These are phyloP conservation scores for Parafenestella ontariensis DNA, from an alignment of 2,329 filamentous ascomycete species.

Conservation along the genomic window DNA sequence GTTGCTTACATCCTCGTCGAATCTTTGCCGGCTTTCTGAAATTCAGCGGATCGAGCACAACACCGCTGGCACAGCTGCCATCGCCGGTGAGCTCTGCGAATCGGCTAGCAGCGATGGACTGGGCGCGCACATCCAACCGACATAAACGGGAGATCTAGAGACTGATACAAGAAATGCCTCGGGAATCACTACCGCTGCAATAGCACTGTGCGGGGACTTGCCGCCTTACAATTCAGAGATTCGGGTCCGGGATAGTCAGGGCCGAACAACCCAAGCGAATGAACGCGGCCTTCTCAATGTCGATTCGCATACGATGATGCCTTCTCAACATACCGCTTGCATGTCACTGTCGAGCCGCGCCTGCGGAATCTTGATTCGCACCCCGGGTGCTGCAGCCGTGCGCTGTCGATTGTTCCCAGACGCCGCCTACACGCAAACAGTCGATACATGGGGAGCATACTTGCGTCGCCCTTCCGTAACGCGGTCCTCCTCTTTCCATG, in stretches of 20 bases:
- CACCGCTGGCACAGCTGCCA: neutral
- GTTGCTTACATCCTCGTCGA: neutral
- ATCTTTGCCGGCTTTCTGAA: neutral
- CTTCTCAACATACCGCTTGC: neutral
- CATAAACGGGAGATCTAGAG: neutral
- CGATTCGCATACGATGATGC: neutral
- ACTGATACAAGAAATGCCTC: too few species aligned
- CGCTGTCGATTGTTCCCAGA: neutral
- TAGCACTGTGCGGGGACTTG: neutral
- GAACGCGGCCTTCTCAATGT: neutral
- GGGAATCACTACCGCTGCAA: too few species aligned
- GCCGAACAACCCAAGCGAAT: neutral
- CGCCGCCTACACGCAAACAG: neutral
- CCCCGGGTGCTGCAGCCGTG: neutral
- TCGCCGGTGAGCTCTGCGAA: neutral
- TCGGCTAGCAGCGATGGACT: neutral
- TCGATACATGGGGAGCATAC: neutral
- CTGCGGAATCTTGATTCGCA: neutral
- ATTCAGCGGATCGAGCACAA: neutral
- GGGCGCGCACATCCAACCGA: neutral
- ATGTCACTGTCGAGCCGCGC: neutral
- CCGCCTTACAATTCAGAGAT: neutral
- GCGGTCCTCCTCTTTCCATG: neutral
- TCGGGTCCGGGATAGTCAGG: neutral
- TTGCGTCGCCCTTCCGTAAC: neutral